Conservation (phyloP, 352 stramenopile genomes). For the Phytophthora citrophthora region DNA sequence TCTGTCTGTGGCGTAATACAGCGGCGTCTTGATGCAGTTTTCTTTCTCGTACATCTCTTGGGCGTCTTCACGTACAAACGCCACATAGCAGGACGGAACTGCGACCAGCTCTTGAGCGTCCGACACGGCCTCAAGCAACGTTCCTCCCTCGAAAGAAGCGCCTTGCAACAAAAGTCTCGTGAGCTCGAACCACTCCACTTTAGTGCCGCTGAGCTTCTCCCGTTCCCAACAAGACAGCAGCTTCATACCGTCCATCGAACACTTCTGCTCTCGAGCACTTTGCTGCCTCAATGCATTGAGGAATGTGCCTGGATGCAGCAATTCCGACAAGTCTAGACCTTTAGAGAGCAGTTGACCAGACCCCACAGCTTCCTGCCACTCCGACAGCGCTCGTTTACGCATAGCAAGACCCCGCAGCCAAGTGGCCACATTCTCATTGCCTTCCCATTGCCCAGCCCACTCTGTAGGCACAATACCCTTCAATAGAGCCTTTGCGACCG, state of each 20-base stretch:
- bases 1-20: conserved; percentile 82
- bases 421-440: conserved; percentile 63
- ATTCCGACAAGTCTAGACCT: conserved; percentile 88
- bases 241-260: conserved; percentile 92
- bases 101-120: conserved; percentile 86
- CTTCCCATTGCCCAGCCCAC: conserved; percentile 88
- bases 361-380: conserved; percentile 79
- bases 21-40: conserved; percentile 71
- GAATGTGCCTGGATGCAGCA: conserved; percentile 95
- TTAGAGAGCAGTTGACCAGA: conserved; percentile 73
- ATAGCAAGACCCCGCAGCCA: conserved; percentile 87
- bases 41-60: conserved; percentile 81
- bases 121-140: conserved; percentile 76
- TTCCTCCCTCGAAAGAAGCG: conserved; percentile 83
- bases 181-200: conserved; percentile 86
- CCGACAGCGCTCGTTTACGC: conserved; percentile 80
- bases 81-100: conserved; percentile 84
- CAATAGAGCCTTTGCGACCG: conserved; percentile 74
- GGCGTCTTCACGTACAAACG: conserved; percentile 80
- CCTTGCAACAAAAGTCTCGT: conserved; percentile 86
- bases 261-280: conserved; percentile 81
- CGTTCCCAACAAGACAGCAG: conserved; percentile 91
- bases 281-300: conserved; percentile 94
- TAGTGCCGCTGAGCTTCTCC: conserved; percentile 51
- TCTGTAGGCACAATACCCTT: conserved; percentile 72